phyloP scores from a whole-genome alignment of 2,329 filamentous ascomycete species.

The Hypoxylon sp. region DNA sequence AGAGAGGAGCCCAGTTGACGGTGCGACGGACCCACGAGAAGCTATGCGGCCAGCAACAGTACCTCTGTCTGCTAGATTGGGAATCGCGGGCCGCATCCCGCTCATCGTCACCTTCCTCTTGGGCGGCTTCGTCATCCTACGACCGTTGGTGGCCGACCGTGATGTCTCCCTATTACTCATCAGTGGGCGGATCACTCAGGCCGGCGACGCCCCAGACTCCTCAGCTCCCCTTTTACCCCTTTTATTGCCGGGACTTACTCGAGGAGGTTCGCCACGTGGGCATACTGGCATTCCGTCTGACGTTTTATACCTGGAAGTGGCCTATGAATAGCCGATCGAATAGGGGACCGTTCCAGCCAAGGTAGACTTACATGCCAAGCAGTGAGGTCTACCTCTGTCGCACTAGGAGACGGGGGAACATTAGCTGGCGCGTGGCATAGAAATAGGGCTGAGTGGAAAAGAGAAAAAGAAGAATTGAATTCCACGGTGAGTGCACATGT shows the following conservation, averaged over 20 bases:
- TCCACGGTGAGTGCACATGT: neutral
- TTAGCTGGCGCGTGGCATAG: conserved; percentile 19
- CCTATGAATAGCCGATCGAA: conserved; percentile 19
- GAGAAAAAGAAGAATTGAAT: conserved; percentile 15
- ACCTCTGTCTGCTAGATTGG: conserved; percentile 65
- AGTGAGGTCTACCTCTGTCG: conserved; percentile 75
- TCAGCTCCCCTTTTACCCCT: neutral
- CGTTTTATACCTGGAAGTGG: conserved; percentile 72
- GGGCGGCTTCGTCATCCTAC: conserved; percentile 87
- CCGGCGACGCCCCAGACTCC: neutral
- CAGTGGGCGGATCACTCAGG: neutral
- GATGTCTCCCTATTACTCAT: conserved; percentile 61
- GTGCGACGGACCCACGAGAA: conserved; percentile 60
- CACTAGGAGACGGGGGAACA: conserved; percentile 59
- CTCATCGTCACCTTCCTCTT: conserved; percentile 59
- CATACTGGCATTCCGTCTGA: conserved; percentile 78
- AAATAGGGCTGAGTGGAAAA: neutral
- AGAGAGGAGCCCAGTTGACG: conserved; percentile 70
- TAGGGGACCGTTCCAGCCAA: neutral
- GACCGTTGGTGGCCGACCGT: conserved; percentile 76
- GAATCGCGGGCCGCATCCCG: conserved; percentile 53
- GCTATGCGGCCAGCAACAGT: conserved; percentile 55
- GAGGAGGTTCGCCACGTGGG: conserved; percentile 77
- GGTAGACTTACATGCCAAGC: conserved; percentile 65
- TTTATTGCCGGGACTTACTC: conserved; percentile 61